phyloP scores from a whole-genome alignment of 306 rosid genomes.

The Vigna mungo region DNA sequence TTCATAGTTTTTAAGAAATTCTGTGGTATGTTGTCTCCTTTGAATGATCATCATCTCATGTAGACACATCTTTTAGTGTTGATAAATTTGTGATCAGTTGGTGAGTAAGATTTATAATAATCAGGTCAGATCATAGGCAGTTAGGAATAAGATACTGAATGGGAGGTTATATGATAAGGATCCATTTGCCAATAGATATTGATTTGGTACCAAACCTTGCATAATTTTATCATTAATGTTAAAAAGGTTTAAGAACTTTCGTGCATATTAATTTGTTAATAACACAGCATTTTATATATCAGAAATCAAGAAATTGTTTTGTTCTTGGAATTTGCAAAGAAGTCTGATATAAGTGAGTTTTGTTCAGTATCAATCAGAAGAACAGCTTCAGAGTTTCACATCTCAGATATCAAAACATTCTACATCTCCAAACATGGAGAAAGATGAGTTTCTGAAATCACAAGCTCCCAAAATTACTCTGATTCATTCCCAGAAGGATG shows the following conservation, averaged over 20 bases:
- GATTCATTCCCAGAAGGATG: slow-evolving; percentile 39
- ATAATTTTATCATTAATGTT: background rate
- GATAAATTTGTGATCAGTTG: background rate
- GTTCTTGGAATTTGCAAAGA: background rate
- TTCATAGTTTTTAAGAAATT: slow-evolving; percentile 22
- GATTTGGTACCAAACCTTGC: background rate
- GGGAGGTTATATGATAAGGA: background rate
- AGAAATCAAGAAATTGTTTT: background rate
- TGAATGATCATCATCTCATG: background rate
- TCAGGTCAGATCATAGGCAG: background rate
- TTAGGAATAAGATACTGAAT: background rate
- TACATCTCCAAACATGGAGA: slow-evolving; percentile 46
- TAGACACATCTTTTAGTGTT: slow-evolving; percentile 10
- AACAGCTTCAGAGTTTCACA: slow-evolving; percentile 47
- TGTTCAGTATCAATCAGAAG: slow-evolving; percentile 53
- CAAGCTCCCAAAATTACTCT: slow-evolving; percentile 47
- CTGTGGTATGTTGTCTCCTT: background rate
- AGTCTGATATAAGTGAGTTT: slow-evolving; percentile 27
- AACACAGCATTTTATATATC: background rate
- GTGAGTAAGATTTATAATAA: background rate
- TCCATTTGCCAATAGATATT: background rate
- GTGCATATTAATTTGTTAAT: background rate
- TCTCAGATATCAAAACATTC: slow-evolving; percentile 34
- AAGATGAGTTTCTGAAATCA: slow-evolving; percentile 49
- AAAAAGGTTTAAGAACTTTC: background rate